Conservation (phyloP, 768 basidiomycete genomes). For the Tylopilus balloui region DNA sequence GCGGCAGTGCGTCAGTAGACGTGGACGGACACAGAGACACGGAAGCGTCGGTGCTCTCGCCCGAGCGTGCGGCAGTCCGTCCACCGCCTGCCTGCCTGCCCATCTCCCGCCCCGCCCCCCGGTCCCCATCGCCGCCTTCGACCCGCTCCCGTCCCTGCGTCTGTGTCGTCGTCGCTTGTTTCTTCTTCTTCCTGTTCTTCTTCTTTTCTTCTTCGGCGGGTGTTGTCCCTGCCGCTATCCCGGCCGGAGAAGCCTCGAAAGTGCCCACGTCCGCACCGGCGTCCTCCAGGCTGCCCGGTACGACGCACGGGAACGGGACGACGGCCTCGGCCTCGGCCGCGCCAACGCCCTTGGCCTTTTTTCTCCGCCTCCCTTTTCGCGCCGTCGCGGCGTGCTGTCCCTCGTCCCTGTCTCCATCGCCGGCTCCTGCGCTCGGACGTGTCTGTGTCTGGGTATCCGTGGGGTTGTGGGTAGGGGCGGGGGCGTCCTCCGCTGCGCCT, state of each 20-base stretch:
- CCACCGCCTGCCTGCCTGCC: conserved; percentile 5
- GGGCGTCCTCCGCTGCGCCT: not conserved
- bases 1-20: not conserved
- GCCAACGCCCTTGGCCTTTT: not conserved
- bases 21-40: conserved; percentile 1
- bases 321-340: not conserved
- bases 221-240: conserved; percentile 26
- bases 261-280: not conserved
- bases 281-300: conserved; percentile 18
- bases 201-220: conserved; percentile 35
- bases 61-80: conserved; percentile 4
- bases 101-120: conserved; percentile 5
- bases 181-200: conserved; percentile 37
- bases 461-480: not conserved
- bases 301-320: not conserved
- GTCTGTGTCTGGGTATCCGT: no score
- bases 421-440: no score
- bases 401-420: not conserved
- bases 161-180: not conserved
- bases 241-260: not conserved
- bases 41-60: conserved; percentile 19
- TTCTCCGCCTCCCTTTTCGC: not conserved
- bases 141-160: not conserved
- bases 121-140: not conserved
- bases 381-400: not conserved